Evolutionary conservation across 176 grass and related monocot genomes (phyloP).

Genomic region (Leersia perrieri): DNA sequence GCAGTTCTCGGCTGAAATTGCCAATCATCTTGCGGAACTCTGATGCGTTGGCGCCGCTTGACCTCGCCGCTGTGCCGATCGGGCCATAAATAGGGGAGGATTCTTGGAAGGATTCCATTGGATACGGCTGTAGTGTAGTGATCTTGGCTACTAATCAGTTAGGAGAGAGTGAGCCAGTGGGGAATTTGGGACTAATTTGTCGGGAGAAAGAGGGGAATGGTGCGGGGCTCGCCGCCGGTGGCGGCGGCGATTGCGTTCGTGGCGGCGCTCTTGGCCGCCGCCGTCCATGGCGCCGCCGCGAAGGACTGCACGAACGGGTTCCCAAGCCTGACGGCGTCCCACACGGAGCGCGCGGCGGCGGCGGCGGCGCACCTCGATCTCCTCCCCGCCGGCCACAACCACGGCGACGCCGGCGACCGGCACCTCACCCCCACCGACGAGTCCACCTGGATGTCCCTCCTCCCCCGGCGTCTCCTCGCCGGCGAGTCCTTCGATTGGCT

Average conservation of each 20-base stretch:
- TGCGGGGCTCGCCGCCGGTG: background rate
- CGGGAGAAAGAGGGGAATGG: slow-evolving; percentile 3
- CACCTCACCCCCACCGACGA: slow-evolving; percentile 70
- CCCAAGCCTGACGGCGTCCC: slow-evolving; percentile 35
- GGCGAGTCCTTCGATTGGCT: slow-evolving; percentile 65
- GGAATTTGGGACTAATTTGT: too few relatives aligned
- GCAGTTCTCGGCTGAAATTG: slow-evolving; percentile 4
- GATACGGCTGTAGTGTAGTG: background rate
- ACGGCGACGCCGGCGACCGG: slow-evolving; percentile 1
- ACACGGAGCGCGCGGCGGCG: slow-evolving; percentile 53
- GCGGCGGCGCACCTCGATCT: slow-evolving; percentile 34
- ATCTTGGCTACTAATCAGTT: background rate
- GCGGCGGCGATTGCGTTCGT: background rate
- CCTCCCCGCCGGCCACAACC: slow-evolving; percentile 1
- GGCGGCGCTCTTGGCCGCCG: background rate
- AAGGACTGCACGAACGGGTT: slow-evolving; percentile 66
- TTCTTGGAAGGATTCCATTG: slow-evolving; percentile 5
- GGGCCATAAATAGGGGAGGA: background rate
- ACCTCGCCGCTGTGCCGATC: background rate
- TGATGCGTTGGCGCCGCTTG: slow-evolving; percentile 27
- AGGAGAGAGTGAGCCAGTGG: background rate
- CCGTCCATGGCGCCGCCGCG: background rate
- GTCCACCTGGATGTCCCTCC: slow-evolving; percentile 67
- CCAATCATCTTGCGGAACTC: background rate
- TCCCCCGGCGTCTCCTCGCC: slow-evolving; percentile 36